A percentile compares a stretch with the other conserved stretches of the same genome.
Conservation (phyloP, 1,284 basidiomycete genomes). For the Malassezia restricta region DNA sequence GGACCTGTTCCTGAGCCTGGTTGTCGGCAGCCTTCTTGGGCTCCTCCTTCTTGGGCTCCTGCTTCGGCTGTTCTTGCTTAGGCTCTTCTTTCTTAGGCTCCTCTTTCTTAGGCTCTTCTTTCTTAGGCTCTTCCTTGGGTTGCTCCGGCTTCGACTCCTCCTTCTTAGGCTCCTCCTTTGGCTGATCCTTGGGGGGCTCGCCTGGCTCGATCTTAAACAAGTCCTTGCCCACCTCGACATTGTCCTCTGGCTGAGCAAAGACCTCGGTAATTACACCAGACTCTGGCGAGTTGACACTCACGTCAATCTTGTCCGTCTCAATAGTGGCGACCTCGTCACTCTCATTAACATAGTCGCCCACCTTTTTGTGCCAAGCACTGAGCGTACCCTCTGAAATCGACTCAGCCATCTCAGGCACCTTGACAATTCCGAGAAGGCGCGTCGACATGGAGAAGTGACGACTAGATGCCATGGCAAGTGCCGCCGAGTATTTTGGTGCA, state of each 20-base stretch:
- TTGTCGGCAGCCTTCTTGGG: constrained; percentile 11
- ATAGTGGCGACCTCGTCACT: constrained; percentile 97
- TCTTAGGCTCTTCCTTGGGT: constrained; percentile 46
- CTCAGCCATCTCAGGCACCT: constrained; percentile 98
- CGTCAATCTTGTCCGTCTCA: constrained; percentile 99
- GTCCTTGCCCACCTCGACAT: constrained; percentile 87
- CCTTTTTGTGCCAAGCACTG: constrained; percentile 86
- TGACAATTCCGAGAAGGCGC: constrained; percentile 58
- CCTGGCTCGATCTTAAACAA: constrained; percentile 82
- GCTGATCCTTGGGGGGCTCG: constrained; percentile 50
- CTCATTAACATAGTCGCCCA: constrained; percentile 75
- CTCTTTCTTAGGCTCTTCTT: constrained; percentile 44
- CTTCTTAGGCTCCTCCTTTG: constrained; percentile 49
- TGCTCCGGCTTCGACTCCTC: constrained; percentile 21
- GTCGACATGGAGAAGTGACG: constrained; percentile 23
- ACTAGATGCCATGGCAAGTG: constrained; percentile 6
- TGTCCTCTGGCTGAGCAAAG: constrained; percentile 81
- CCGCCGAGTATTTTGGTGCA: constrained; percentile 4
- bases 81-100: constrained; percentile 48
- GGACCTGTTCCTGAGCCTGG: constrained; percentile 22
- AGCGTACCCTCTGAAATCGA: constrained; percentile 96
- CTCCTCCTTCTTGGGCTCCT: constrained; percentile 18
- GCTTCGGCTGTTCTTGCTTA: constrained; percentile 14
- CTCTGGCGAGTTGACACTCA: constrained; percentile 84
- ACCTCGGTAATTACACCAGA: constrained; percentile 78